A percentile compares a stretch with the other conserved stretches of the same genome.
phyloP scores from a whole-genome alignment of 305 asterid species.

The Fraxinus platypoda region DNA sequence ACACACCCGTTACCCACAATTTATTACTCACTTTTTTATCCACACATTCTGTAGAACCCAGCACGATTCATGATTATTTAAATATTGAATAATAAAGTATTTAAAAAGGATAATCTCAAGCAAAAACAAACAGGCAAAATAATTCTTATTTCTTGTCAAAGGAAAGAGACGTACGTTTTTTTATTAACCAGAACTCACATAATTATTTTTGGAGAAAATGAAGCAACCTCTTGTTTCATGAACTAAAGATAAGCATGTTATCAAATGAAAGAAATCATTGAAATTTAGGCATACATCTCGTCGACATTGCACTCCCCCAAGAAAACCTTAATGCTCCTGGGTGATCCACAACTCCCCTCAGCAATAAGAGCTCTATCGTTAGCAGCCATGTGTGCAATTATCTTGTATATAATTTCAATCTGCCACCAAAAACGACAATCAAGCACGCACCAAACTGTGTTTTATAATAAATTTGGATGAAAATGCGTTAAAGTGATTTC shows the following conservation, averaged over 20 bases:
- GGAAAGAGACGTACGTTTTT: neutral
- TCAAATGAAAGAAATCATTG: neutral
- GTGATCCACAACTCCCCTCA: constrained; percentile 97
- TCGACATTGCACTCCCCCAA: constrained; percentile 95
- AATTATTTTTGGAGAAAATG: neutral
- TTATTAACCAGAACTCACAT: neutral
- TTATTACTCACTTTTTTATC: neutral
- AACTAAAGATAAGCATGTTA: neutral
- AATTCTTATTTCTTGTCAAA: neutral
- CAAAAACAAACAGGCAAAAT: constrained; percentile 26
- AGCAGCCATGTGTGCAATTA: constrained; percentile 92
- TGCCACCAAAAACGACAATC: constrained; percentile 33
- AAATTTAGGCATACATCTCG: constrained; percentile 55
- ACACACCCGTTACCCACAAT: neutral
- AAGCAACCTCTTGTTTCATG: neutral
- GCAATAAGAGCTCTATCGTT: constrained; percentile 96
- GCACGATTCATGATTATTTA: neutral
- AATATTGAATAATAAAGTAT: neutral
- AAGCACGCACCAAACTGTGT: neutral
- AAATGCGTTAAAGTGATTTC: neutral
- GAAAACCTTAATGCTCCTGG: constrained; percentile 83
- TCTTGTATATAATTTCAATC: constrained; percentile 99
- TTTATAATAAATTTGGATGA: neutral
- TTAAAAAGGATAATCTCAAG: neutral
- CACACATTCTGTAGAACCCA: neutral